phyloP scores from a whole-genome alignment of 495 filamentous ascomycete genomes.

The Xylaria nigripes region DNA sequence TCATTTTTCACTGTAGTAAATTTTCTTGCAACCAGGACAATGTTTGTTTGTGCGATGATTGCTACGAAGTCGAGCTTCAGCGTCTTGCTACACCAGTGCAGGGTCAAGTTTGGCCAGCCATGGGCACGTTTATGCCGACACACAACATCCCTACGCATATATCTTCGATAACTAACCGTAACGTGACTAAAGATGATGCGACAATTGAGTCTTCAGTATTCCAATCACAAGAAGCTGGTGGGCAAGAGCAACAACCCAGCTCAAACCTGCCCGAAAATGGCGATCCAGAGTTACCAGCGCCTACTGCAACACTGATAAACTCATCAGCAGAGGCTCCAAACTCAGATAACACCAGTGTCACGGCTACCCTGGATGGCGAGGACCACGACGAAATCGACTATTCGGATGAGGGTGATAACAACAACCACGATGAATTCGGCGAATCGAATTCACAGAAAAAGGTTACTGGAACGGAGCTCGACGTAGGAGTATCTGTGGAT shows the following conservation, averaged over 20 bases:
- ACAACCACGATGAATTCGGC: conserved; percentile 8
- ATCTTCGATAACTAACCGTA: conserved; percentile 2
- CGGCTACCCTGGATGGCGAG: conserved; percentile 34
- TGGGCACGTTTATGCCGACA: background rate
- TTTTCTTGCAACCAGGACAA: conserved; percentile 1
- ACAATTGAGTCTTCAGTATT: background rate
- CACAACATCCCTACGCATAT: background rate
- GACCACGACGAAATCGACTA: conserved; percentile 41
- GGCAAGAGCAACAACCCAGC: background rate
- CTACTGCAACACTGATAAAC: conserved; percentile 10
- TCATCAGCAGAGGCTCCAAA: conserved; percentile 10
- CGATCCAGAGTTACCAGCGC: conserved; percentile 9
- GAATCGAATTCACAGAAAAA: background rate
- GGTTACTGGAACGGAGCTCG: background rate
- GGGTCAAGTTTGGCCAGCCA: conserved; percentile 2
- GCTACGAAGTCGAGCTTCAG: conserved; percentile 16
- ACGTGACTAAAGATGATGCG: conserved; percentile 1
- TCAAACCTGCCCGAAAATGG: conserved; percentile 3
- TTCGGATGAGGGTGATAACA: conserved; percentile 30
- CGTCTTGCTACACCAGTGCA: background rate
- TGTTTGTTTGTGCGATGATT: conserved; percentile 18
- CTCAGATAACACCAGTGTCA: conserved; percentile 31
- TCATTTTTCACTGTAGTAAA: background rate
- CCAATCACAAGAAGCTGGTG: conserved; percentile 1
- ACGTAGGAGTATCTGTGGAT: conserved; percentile 11